Evolutionary conservation across 2,329 filamentous ascomycete genomes (phyloP), one percentile per base, ranked within the genome.

Genomic region (Calonectria henricotiae): DNA sequence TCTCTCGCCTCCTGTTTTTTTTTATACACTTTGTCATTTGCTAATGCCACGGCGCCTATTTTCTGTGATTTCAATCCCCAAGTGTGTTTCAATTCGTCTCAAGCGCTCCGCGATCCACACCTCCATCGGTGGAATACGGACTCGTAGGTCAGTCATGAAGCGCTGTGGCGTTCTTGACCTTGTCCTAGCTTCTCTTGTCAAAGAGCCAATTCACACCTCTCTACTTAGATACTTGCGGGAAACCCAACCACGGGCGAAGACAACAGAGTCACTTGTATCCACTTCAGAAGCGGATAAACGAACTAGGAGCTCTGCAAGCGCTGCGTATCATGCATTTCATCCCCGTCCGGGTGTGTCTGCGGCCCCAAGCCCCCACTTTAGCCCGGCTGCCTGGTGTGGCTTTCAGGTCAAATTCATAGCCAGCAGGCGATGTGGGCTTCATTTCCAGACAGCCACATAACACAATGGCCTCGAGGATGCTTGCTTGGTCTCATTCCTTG

Each of bases 281-380:
- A 5, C 13, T 37, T n/a, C 8, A 27, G n/a, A 55, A 55, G 32
- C 37, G 51, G 20, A 55, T 15, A 55, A 55, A 37, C 51, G 3
- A 5, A 2, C 30, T 35, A 55, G n/a, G 8, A n/a, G 41, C n/a
- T 43, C 41, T 15, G 9, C 51, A 37, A 54, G 49, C 49, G 49
- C 49, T 54, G 49, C 49, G 49, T 17, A 54, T 32, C 25, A 20
- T 32, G 5, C 27, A 35, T 12, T 23, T 15, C 11, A n/a, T 55
- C n/a, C 25, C 9, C 25, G 13, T 23, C 32, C 51, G 32, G 51
- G 20, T 46, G 27, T 27, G 25, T 44, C 25, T 12, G 17, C 25
- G 58, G 58, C 58, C 58, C 58, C 58, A 39, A 62, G 51, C 9
- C 58, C 58, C 58, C 58, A 62, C 58, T 32, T 5, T 12, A 27